Evolutionary conservation across 2,329 filamentous ascomycete genomes (phyloP).

Genomic region (Amphichorda felina): DNA sequence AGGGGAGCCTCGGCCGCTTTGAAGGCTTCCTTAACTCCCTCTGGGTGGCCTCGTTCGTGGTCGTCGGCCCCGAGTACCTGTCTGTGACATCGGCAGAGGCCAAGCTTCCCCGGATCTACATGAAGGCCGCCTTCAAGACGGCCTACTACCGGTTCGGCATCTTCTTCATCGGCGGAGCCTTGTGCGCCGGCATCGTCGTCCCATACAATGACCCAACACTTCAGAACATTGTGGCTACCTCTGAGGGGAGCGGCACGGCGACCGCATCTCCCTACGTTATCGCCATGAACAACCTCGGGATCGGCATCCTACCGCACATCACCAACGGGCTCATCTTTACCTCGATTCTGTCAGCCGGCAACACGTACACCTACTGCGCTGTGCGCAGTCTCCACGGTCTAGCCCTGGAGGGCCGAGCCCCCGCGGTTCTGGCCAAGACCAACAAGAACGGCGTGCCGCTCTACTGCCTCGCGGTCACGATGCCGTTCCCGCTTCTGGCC

Average conservation of each 20-base stretch:
- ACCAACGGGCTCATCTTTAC: slow-evolving; percentile 40
- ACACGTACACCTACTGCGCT: slow-evolving; percentile 38
- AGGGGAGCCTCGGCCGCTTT: slow-evolving; percentile 51
- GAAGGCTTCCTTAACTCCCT: slow-evolving; percentile 59
- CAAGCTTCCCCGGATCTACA: slow-evolving; percentile 47
- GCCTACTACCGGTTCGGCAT: slow-evolving; percentile 61
- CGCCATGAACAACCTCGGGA: slow-evolving; percentile 39
- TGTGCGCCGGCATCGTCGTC: slow-evolving; percentile 55
- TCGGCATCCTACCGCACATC: slow-evolving; percentile 41
- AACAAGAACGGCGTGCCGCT: slow-evolving; percentile 50
- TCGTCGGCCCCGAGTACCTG: slow-evolving; percentile 58
- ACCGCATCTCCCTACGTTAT: slow-evolving; percentile 45
- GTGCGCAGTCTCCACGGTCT: slow-evolving; percentile 37
- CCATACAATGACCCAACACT: slow-evolving; percentile 49
- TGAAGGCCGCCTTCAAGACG: slow-evolving; percentile 61
- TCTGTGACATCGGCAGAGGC: slow-evolving; percentile 59
- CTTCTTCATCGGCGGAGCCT: slow-evolving; percentile 59
- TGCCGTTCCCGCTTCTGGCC: slow-evolving; percentile 39
- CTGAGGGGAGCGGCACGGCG: slow-evolving; percentile 24
- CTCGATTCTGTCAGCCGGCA: slow-evolving; percentile 32
- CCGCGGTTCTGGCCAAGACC: slow-evolving; percentile 41
- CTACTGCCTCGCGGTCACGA: slow-evolving; percentile 40
- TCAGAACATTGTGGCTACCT: slow-evolving; percentile 11
- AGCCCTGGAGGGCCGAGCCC: slow-evolving; percentile 35
- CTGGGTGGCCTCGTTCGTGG: slow-evolving; percentile 51